These are phyloP conservation scores for Geotrichum fermentans DNA, from an alignment of 1,139 yeast species.

Conservation along the genomic window DNA sequence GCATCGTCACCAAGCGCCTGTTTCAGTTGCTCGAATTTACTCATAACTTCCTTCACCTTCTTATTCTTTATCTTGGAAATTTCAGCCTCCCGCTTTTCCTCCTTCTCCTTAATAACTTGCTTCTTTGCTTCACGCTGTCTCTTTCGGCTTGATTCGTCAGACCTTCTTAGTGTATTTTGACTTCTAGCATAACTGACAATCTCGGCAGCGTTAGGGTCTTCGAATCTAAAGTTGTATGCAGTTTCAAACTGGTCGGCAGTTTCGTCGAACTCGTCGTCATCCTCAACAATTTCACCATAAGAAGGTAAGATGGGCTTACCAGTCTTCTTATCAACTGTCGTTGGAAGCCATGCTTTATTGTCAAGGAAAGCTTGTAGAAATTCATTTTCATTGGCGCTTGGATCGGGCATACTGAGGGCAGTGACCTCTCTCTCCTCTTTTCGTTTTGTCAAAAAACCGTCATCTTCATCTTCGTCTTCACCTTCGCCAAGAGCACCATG, in stretches of 20 bases:
- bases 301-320: slow-evolving; percentile 55
- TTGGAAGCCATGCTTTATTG: slow-evolving; percentile 86
- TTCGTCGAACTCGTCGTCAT: slow-evolving; percentile 84
- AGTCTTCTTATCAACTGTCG: slow-evolving; percentile 42
- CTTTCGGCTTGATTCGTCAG: slow-evolving; percentile 68
- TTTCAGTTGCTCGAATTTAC: slow-evolving; percentile 68
- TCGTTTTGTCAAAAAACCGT: slow-evolving; percentile 58
- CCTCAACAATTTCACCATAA: slow-evolving; percentile 46
- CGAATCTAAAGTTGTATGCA: slow-evolving; percentile 91
- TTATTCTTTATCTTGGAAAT: slow-evolving; percentile 67
- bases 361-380: slow-evolving; percentile 70
- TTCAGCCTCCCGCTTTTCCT: slow-evolving; percentile 54
- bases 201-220: slow-evolving; percentile 86
- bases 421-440: slow-evolving; percentile 38
- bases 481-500: slow-evolving; percentile 51
- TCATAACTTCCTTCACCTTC: slow-evolving; percentile 73
- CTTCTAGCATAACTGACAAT: slow-evolving; percentile 95
- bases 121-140: slow-evolving; percentile 71
- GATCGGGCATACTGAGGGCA: slow-evolving; percentile 57
- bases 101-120: slow-evolving; percentile 50
- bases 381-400: slow-evolving; percentile 56
- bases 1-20: slow-evolving; percentile 79
- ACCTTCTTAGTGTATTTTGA: slow-evolving; percentile 86
- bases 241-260: slow-evolving; percentile 88
- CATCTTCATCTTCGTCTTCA: slow-evolving; percentile 44